These are phyloP conservation scores for Suillus alpinus DNA, from an alignment of 768 basidiomycete genomes.

Conservation along the genomic window DNA sequence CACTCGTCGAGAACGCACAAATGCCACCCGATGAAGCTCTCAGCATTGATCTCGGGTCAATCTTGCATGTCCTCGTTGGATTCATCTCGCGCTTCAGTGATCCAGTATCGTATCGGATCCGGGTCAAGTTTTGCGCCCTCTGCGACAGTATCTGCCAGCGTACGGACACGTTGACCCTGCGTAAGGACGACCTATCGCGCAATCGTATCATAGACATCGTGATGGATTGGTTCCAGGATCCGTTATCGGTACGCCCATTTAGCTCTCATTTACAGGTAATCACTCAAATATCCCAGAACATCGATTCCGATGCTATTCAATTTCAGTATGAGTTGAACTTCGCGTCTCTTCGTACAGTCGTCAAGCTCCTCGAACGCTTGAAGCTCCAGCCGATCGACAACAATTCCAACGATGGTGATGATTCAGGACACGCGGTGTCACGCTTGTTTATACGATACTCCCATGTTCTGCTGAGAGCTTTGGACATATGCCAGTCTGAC, in stretches of 20 bases:
- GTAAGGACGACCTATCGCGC: slow-evolving; percentile 64
- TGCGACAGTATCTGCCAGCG: slow-evolving; percentile 67
- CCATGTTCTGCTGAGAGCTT: slow-evolving; percentile 56
- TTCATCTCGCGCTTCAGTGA: slow-evolving; percentile 65
- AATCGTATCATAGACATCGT: slow-evolving; percentile 74
- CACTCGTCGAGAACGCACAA: slow-evolving; percentile 72
- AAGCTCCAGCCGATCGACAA: slow-evolving; percentile 60
- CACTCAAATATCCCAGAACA: slow-evolving; percentile 24
- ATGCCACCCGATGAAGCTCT: slow-evolving; percentile 56
- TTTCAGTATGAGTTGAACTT: slow-evolving; percentile 69
- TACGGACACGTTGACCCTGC: slow-evolving; percentile 56
- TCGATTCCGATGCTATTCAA: slow-evolving; percentile 35
- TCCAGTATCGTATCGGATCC: slow-evolving; percentile 56
- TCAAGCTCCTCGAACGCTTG: slow-evolving; percentile 73
- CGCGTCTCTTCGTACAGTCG: slow-evolving; percentile 68
- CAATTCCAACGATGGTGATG: slow-evolving; percentile 54
- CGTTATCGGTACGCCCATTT: slow-evolving; percentile 42
- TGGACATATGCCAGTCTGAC: slow-evolving; percentile 53
- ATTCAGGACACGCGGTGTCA: slow-evolving; percentile 66
- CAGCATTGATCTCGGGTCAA: slow-evolving; percentile 60
- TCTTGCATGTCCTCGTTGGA: slow-evolving; percentile 55
- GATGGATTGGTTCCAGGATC: slow-evolving; percentile 74
- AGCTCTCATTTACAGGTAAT: not conserved
- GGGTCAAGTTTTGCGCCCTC: slow-evolving; percentile 72
- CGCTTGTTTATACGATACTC: slow-evolving; percentile 81